Evolutionary conservation across 148 eudicot species (phyloP), one percentile per base, ranked within the genome.

Genomic region (Bassia scoparia): DNA sequence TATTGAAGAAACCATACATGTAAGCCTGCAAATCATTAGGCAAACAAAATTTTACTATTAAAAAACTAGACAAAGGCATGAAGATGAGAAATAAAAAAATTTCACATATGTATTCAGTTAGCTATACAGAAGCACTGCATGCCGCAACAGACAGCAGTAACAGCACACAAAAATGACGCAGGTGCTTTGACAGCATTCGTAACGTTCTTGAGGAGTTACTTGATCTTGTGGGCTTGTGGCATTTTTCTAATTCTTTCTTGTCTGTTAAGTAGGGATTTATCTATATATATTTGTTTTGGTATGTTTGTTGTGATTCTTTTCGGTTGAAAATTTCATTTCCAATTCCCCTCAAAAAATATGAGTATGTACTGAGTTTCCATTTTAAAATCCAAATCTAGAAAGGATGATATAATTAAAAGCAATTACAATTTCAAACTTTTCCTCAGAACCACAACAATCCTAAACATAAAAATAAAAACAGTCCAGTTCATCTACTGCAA

Each of bases 1-100:
- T 96, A 44, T 96, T 96, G 76, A 96, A 92, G 83, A 96, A 96
- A 43, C 99, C 99, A 76, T 92, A 96, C 99, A 96, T 96, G 85
- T 96, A 96, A 20, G 99, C 99, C 99, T 96, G 88, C 88, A 87
- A 38, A 83, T 33, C 54, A 69, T 55, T 59, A 53, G 30, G 38
- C 65, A 50, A 50, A 52, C 13, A 69, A 70, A 69, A 49, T 3
- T 24, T 55, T 26, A 65, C 23, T 11, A 48, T 35, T 53, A 27
- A 65, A 72, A 7, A 31, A 44, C 15, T 56, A 27, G 54, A 64
- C 24, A 54, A 13, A 68, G 31, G 41, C 37, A 26, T n/a, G 27
- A 41, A 69, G 33, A 61, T 24, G 11, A 65, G 11, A 8, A 23
- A 49, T n/a, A 37, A 23, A 37, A 23, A 54, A 21, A 14, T 34